Evolutionary conservation across 1,284 basidiomycete genomes (phyloP).

Genomic region (Fomitopsis pinicola): DNA sequence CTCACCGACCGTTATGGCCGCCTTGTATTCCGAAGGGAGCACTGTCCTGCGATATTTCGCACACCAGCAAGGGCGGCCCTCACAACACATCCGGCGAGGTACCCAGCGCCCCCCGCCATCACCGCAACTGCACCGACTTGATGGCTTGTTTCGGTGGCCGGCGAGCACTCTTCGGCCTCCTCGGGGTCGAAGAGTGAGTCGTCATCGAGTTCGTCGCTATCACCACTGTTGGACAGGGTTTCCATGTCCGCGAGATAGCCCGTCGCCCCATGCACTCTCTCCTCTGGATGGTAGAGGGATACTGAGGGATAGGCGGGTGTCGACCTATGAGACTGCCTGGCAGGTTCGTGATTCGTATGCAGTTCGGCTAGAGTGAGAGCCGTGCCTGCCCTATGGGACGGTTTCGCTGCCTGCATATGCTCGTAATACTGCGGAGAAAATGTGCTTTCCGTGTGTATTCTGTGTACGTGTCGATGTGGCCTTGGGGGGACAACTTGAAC

Average conservation of each 20-base stretch:
- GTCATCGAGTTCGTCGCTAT: not conserved
- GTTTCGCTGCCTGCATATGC: not conserved
- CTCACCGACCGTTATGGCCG: not conserved
- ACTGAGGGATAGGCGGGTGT: not conserved
- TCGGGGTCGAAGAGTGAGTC: not conserved
- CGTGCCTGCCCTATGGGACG: not conserved
- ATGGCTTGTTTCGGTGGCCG: no score
- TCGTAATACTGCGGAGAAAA: not conserved
- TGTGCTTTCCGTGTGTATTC: not conserved
- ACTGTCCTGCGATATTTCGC: not conserved
- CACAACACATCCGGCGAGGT: not conserved
- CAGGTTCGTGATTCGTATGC: not conserved
- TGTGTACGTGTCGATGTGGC: not conserved
- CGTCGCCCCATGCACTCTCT: not conserved
- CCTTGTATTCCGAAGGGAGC: not conserved
- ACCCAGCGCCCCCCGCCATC: not conserved
- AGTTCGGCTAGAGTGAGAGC: not conserved
- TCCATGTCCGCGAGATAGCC: not conserved
- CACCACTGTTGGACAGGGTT: not conserved
- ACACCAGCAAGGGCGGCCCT: not conserved
- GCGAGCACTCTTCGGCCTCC: not conserved
- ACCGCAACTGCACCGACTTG: not conserved
- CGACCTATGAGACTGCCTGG: not conserved
- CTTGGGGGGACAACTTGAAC: not conserved
- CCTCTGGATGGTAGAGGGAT: not conserved